Conservation (phyloP, 495 filamentous ascomycete species). For the Aspergillus bertholletiae region DNA sequence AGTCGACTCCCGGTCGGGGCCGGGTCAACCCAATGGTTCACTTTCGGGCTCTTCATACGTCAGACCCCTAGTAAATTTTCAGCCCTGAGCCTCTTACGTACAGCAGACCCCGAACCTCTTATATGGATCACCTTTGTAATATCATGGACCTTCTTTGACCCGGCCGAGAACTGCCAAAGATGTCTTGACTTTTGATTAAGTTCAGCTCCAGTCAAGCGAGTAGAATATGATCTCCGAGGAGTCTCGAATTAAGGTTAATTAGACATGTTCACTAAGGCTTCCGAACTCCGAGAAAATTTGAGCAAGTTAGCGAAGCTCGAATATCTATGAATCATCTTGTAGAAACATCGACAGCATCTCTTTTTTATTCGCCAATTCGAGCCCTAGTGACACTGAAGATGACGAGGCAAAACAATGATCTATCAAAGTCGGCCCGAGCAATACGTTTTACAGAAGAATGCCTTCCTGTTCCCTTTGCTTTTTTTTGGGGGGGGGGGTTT, state of each 20-base stretch:
- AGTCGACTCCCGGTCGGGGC: neutral
- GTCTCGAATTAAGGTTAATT: neutral
- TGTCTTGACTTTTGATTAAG: neutral
- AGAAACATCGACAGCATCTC: too few species aligned
- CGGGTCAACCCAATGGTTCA: neutral
- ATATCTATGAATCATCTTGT: too few species aligned
- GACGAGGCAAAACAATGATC: too few species aligned
- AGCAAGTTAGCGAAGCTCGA: too few species aligned
- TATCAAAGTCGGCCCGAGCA: too few species aligned
- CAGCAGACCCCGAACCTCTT: neutral
- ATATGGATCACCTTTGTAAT: neutral
- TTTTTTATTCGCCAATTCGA: too few species aligned
- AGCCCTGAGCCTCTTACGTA: neutral
- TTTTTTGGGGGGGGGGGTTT: too few species aligned
- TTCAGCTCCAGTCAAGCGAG: neutral
- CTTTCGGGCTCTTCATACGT: neutral
- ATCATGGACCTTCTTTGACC: neutral
- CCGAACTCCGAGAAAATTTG: neutral
- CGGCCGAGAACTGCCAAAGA: neutral
- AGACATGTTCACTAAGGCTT: neutral
- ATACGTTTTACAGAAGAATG: too few species aligned
- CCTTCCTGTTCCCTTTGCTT: too few species aligned
- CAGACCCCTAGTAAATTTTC: neutral
- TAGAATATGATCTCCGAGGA: neutral
- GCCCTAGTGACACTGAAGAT: too few species aligned